phyloP scores from a whole-genome alignment of 192 early-diverging fungal genomes.

The Ambispora gerdemannii region DNA sequence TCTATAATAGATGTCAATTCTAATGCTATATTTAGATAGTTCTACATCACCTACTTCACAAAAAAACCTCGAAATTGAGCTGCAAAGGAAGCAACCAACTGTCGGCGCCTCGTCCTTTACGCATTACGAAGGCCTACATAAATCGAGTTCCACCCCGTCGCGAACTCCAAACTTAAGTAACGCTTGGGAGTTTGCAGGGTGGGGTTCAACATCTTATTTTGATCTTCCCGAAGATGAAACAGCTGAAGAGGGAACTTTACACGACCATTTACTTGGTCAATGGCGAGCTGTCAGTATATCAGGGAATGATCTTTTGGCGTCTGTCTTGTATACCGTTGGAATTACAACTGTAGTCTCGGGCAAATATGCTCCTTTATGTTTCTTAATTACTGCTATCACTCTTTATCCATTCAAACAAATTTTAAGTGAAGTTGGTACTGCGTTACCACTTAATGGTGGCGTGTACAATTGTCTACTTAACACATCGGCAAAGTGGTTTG shows the following conservation, averaged over 20 bases:
- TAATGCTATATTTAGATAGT: too few species aligned
- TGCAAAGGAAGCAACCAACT: too few species aligned
- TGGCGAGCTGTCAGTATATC: constrained; percentile 47
- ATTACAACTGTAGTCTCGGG: constrained; percentile 44
- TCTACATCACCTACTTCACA: too few species aligned
- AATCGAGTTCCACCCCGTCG: constrained; percentile 37
- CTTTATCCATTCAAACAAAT: constrained; percentile 52
- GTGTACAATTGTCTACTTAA: constrained; percentile 49
- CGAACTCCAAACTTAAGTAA: constrained; percentile 44
- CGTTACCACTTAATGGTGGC: constrained; percentile 57
- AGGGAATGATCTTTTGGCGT: constrained; percentile 54
- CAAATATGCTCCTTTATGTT: constrained; percentile 54
- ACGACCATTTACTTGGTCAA: constrained; percentile 35
- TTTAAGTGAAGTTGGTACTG: constrained; percentile 50
- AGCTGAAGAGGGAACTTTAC: constrained; percentile 1
- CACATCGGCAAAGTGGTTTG: constrained; percentile 46
- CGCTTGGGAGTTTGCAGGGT: constrained; percentile 52
- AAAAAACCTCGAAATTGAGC: too few species aligned
- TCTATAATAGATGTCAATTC: too few species aligned
- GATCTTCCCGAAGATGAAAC: constrained; percentile 32
- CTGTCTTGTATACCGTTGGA: constrained; percentile 53
- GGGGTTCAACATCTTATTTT: constrained; percentile 43
- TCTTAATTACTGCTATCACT: constrained; percentile 45
- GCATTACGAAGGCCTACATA: too few species aligned
- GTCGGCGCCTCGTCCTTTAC: too few species aligned